Base-by-base conservation (phyloP, 805 yeast species). In the Metschnikowia hibisci region DNA sequence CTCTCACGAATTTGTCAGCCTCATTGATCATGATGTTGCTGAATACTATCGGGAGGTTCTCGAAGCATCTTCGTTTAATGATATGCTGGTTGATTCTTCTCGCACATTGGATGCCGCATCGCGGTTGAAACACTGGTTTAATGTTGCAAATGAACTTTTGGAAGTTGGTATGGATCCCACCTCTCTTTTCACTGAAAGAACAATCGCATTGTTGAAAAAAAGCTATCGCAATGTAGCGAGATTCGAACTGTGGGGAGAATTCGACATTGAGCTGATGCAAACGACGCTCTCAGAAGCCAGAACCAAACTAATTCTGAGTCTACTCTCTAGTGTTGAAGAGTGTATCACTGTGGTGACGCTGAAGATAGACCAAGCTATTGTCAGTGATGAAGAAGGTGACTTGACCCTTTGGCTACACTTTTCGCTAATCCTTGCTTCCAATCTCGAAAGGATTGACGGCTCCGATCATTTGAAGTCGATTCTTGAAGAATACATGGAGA, bases 1-100 rank as follows among this genome's bases (percentile, higher is more conserved):
- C 45, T 47, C 65, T 0, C 34, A 42, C 4, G 56, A 56, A 11
- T 43, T 63, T 31, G 50, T 58, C 9, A 14, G 22, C 20, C 40
- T 37, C 27, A 37, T 37, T 20, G 47, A 47, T 12, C 23, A n/a
- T 6, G 36, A 47, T 12, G 22, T 39, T 3, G 36, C 43, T 4
- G 52, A 47, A 3, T 69, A 69, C 43, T 58, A 67, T 25, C 46
- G 50, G 7, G 35, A 39, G n/a, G 46, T 47, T 3, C 34, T 52
- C 5, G 28, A 32, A 2, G 25, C 45, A 18, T 42, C 49, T 4
- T 43, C 54, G 4, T 32, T 39, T 4, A 14, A 32, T 18, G 32
- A 39, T 23, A 29, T 34, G 8, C 6, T 29, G n/a, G 18, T 20
- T 3, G 30, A 13, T 2, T 15, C 25, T 8, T 11, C 13, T 4